Evolutionary conservation across 2,329 filamentous ascomycete genomes (phyloP).

Genomic region (Monilinia laxa): DNA sequence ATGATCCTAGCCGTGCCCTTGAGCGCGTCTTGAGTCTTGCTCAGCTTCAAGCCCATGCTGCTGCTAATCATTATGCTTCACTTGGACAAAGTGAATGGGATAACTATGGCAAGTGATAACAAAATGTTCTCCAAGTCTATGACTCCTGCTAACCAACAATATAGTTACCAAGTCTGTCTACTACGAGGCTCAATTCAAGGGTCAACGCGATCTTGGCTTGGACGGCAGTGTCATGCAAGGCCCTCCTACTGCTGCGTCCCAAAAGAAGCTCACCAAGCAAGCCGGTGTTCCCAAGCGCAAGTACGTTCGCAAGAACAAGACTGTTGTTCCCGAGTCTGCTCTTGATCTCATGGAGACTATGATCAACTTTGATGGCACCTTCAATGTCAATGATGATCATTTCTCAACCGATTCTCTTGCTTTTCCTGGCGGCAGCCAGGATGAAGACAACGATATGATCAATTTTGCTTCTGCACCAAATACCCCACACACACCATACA

Average conservation of each 20-base stretch:
- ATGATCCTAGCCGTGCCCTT: slow-evolving; percentile 3
- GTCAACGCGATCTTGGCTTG: neutral
- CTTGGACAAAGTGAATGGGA: slow-evolving; percentile 5
- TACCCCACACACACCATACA: too few species aligned
- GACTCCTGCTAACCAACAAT: neutral
- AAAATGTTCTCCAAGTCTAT: neutral
- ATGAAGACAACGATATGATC: neutral
- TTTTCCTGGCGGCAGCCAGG: neutral
- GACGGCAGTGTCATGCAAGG: neutral
- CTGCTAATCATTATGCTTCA: slow-evolving; percentile 3
- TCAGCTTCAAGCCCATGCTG: neutral
- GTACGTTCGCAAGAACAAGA: neutral
- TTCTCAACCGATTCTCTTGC: neutral
- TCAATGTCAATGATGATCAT: neutral
- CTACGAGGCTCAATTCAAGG: slow-evolving; percentile 12
- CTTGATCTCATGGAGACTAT: neutral
- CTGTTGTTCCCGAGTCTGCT: neutral
- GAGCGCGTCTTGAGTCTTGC: neutral
- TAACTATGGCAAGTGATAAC: neutral
- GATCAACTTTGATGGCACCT: neutral
- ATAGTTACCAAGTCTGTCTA: slow-evolving; percentile 8
- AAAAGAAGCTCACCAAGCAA: neutral
- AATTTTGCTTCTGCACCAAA: neutral
- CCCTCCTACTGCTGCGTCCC: neutral
- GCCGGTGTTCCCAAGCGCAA: slow-evolving; percentile 11